Base-by-base conservation (phyloP, 2,329 filamentous ascomycete genomes). In the Ascochyta pisi region DNA sequence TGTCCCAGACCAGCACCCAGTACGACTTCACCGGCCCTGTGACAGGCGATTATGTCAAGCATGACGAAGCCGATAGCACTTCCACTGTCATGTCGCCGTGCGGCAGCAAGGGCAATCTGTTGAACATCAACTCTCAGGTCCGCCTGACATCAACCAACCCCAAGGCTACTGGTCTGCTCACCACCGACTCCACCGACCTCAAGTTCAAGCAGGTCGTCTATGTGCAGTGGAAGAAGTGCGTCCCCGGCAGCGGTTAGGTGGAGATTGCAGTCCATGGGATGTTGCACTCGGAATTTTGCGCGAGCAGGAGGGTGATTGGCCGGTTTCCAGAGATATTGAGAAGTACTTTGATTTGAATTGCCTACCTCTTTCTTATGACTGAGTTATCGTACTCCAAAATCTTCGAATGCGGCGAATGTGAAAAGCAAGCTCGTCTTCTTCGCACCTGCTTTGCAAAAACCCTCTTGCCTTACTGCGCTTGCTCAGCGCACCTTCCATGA, bases 81-180 rank as follows among this genome's bases (percentile, higher is more conserved):
- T 79, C 78, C 33, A 74, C 76, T 37, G 79, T 83, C 57, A 84
- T 82, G 82, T 83, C 81, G 44, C 80, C 81, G 15, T 84, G 82
- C 72, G 81, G 81, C 48, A 67, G 72, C 22, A 75, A 78, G 35
- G 80, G 79, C 54, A 72, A 81, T 59, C 76, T 84, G 64, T 76
- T 84, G 65, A 83, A 83, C 73, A 81, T 84, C 76, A 83, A 84
- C 75, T 82, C 80, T 27, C 79, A 82, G 64, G 75, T 76, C 62
- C 78, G 78, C 59, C 67, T 81, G 56, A 73, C 69, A 7, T 64
- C 64, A 54, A 64, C 63, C 27, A 67, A 69, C 59, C 26, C 63
- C 26, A 65, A 63, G 5, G 73, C 73, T 34, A 70, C 62, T 22
- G 79, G 79, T 52, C 63, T 78, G 16, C 71, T 82, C 59, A 81